Base-by-base conservation (phyloP, 768 basidiomycete species). In the Dentipellis fragilis region DNA sequence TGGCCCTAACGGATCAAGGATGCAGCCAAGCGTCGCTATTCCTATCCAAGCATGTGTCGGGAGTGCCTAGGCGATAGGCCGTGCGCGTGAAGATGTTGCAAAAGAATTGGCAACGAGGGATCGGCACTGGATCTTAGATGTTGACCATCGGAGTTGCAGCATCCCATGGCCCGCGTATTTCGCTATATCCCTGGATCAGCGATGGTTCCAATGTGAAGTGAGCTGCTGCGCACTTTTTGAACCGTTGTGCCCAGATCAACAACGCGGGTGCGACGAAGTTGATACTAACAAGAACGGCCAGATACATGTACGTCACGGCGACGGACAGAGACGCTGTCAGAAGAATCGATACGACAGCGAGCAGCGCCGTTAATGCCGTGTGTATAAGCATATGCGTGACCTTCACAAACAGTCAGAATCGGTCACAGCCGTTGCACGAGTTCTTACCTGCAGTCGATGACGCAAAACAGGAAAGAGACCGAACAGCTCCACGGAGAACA, bases 111-210 rank as follows among this genome's bases (percentile, higher is more conserved):
- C 10, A 1, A 35, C 23, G 29, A 29, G 29, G 49, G 49, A 14
- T n/a, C 49, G 34, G 23, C 49, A 49, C 4, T 21, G 49, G 10
- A 45, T 16, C 5, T 49, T 22, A 49, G 23, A 23, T 16, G 34
- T 37, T 36, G 22, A 53, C 22, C 29, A 22, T 53, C 12, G 90
- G 90, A 61, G 84, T 78, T 29, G 90, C 90, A 23, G 88, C 87
- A 67, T 93, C 91, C 91, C 91, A 93, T 59, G 89, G 87, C 9
- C 91, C 91, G 58, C 87, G 80, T 67, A 93, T 85, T 71, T 91
- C 89, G 68, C 90, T 93, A 65, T 42, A 57, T 35, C 22, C 22
- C 50, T 21, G 54, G 51, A 50, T 42, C 57, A 57, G 55, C 61
- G 61, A 53, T 35, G 53, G 49, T 57, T 16, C 39, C 29, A 29